Conservation (phyloP, 495 filamentous ascomycete species). For the Penicillium samsonianum region DNA sequence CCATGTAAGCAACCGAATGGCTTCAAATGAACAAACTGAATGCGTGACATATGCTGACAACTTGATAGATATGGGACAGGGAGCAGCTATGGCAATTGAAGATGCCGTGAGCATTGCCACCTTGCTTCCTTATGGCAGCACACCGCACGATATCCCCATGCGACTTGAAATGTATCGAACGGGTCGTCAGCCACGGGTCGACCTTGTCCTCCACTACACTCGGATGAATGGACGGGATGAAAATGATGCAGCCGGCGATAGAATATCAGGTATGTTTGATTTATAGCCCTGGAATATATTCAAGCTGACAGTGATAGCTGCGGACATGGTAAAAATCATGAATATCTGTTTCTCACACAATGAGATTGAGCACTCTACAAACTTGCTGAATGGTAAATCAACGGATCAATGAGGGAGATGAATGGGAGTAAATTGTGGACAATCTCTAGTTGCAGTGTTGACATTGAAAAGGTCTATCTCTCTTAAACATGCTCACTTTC, state of each 20-base stretch:
- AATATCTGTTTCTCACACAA: slow-evolving; percentile 20
- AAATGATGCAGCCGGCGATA: not conserved
- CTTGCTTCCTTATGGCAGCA: slow-evolving; percentile 49
- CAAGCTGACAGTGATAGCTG: slow-evolving; percentile 11
- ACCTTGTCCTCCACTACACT: slow-evolving; percentile 21
- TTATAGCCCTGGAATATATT: not conserved
- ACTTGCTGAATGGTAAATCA: not conserved
- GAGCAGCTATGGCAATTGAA: slow-evolving; percentile 59
- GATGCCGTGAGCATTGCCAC: slow-evolving; percentile 58
- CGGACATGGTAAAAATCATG: slow-evolving; percentile 23
- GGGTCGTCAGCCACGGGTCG: slow-evolving; percentile 36
- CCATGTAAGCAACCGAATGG: slow-evolving; percentile 34
- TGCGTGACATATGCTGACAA: not conserved
- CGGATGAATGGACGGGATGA: slow-evolving; percentile 18
- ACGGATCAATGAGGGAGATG: not conserved
- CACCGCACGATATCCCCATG: slow-evolving; percentile 39
- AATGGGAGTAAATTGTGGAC: not conserved
- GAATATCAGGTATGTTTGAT: slow-evolving; percentile 16
- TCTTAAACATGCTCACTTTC: too few relatives aligned
- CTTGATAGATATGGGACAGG: slow-evolving; percentile 51
- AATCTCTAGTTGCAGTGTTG: too few relatives aligned
- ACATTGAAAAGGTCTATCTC: too few relatives aligned
- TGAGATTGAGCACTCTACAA: slow-evolving; percentile 13
- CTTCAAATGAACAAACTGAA: too few relatives aligned
- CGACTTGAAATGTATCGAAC: slow-evolving; percentile 57